Evolutionary conservation across 208 protist species (phyloP).

Genomic region (Naegleria fowleri): DNA sequence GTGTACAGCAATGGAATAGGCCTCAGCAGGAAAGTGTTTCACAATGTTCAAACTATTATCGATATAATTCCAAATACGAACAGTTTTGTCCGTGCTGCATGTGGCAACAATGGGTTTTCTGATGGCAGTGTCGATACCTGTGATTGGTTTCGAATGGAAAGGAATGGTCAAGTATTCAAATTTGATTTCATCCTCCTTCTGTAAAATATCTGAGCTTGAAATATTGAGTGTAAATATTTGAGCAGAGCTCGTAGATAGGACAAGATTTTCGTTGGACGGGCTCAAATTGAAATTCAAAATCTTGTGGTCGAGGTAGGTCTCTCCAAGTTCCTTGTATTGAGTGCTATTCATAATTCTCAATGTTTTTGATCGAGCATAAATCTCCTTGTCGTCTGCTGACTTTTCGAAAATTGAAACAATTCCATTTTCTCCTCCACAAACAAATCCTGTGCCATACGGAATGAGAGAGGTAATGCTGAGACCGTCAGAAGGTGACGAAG

Average conservation of each 20-base stretch:
- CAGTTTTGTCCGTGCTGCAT: conserved; percentile 70
- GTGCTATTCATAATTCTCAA: conserved; percentile 63
- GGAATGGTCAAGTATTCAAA: conserved; percentile 79
- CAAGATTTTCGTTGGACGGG: conserved; percentile 74
- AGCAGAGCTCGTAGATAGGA: conserved; percentile 78
- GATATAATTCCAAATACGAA: conserved; percentile 91
- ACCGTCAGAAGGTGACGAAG: conserved; percentile 71
- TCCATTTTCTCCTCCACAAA: conserved; percentile 85
- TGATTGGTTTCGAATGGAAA: conserved; percentile 75
- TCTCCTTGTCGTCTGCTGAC: conserved; percentile 70
- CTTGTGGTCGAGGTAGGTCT: conserved; percentile 42
- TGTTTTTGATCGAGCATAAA: conserved; percentile 83
- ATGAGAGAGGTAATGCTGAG: conserved; percentile 73
- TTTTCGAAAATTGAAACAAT: conserved; percentile 82
- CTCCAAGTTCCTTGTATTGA: conserved; percentile 51
- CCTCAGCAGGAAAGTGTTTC: conserved; percentile 81
- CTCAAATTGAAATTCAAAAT: conserved; percentile 72
- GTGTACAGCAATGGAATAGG: conserved; percentile 84
- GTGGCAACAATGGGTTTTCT: conserved; percentile 89
- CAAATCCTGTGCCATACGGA: conserved; percentile 84
- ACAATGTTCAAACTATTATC: conserved; percentile 80
- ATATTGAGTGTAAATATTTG: conserved; percentile 84
- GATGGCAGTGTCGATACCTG: conserved; percentile 81
- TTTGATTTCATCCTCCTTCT: conserved; percentile 75
- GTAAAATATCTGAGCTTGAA: conserved; percentile 79